Evolutionary conservation across 495 filamentous ascomycete species (phyloP), one percentile per base, ranked within the genome.

Genomic region (Aspergillus asperescens): DNA sequence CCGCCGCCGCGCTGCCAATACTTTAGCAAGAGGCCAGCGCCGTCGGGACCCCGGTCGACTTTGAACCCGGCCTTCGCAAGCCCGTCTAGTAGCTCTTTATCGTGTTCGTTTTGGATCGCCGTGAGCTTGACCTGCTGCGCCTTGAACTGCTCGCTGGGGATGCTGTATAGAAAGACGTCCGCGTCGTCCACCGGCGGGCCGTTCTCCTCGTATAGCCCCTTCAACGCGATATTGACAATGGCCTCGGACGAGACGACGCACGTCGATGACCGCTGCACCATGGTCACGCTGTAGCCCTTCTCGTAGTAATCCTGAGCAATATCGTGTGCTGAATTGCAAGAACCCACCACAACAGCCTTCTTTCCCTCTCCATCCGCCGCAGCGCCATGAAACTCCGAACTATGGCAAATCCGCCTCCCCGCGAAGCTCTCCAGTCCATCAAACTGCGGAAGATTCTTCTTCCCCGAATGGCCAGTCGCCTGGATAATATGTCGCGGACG

Each of bases 301-400:
- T 92, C 87, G 62, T 82, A 83, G 61, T 77, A 92, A 57, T 92
- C 85, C 62, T 92, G 87, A 25, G 85, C 83, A 55, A 94, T 94
- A 62, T 94, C 89, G 57, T 91, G 83, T 9, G 76, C 81, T 1
- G 86, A 90, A 62, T 91, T 93, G 66, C 89, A 89, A 24, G 81
- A 84, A 4, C 89, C 89, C 6, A 95, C 77, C 0, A 95, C 80
- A 16, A 93, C 67, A 1, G 81, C 89, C 56, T 83, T 86, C 61
- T 84, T 88, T 1, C 79, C 80, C 18, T 65, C 63, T 1, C 70
- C 66, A 27, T 72, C 48, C 7, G 66, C 31, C 18, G 73, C 72
- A 9, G 84, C 81, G 5, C 83, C 84, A 0, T 73, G 62, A 61
- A 87, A 88, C 25, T 87, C 77, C 10, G 83, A 83, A 24, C 83